These are phyloP conservation scores for Boeremia exigua DNA, from an alignment of 2,329 filamentous ascomycete genomes.

Conservation along the genomic window DNA sequence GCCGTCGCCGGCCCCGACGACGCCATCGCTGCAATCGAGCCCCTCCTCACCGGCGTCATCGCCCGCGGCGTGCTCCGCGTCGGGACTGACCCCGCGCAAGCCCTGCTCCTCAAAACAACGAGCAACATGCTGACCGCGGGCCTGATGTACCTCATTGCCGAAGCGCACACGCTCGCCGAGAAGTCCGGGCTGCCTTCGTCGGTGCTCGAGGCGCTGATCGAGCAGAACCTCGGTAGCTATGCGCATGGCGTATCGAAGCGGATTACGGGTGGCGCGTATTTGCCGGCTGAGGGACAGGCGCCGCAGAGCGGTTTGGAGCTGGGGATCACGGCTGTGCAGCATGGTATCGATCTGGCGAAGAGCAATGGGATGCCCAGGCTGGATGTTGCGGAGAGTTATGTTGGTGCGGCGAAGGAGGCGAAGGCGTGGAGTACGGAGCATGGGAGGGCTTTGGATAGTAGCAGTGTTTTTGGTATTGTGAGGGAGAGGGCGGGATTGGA, in stretches of 20 bases:
- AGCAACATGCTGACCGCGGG: constrained; percentile 58
- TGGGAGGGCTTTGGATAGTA: constrained; percentile 55
- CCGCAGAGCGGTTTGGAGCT: constrained; percentile 59
- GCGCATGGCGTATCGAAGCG: constrained; percentile 34
- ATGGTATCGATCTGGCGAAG: constrained; percentile 55
- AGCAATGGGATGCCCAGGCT: constrained; percentile 47
- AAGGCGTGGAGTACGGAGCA: constrained; percentile 46
- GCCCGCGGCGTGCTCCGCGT: constrained; percentile 52
- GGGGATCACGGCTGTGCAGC: constrained; percentile 60
- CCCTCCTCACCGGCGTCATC: constrained; percentile 52
- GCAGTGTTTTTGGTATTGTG: constrained; percentile 58
- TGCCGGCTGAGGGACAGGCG: constrained; percentile 33
- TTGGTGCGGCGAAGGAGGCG: constrained; percentile 54
- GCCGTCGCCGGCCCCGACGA: constrained; percentile 52
- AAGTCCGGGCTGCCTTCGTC: constrained; percentile 51
- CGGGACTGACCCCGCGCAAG: constrained; percentile 53
- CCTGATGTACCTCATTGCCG: constrained; percentile 57
- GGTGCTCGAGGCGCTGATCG: constrained; percentile 53
- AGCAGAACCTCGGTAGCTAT: constrained; percentile 39
- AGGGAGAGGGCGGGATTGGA: constrained; percentile 52
- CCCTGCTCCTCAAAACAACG: constrained; percentile 57
- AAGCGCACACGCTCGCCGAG: constrained; percentile 59
- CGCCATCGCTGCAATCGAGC: constrained; percentile 46
- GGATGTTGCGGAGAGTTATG: constrained; percentile 52
- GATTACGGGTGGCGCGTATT: constrained; percentile 36